Evolutionary conservation across 2,329 filamentous ascomycete species (phyloP), one percentile per base, ranked within the genome.

Genomic region (Penicillium fuscoglaucum): DNA sequence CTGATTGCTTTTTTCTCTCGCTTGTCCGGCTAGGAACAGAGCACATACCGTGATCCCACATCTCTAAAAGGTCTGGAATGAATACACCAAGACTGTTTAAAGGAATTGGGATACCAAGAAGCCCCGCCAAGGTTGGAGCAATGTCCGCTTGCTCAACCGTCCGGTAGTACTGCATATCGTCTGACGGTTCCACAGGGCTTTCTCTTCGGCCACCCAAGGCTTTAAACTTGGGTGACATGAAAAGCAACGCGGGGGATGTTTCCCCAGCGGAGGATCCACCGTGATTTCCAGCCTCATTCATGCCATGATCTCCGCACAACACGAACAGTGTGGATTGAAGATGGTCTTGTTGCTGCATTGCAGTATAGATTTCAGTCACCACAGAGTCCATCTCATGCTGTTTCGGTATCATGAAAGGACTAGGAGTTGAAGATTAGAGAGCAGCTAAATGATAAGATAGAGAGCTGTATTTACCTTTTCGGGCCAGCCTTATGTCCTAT

Each of bases 221-320:
- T 68, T 83, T 85, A 44, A 96, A 81, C 69, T 91, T 95, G 0
- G 93, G 92, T 2, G 92, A 95, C 63, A 96, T 85, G 73, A 99
- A 98, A 21, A 97, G 84, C 10, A 99, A 79, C 17, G 95, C 95
- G 0, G 95, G 89, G 0, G 93, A 97, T 1, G 95, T 98, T 78
- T 99, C 95, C 44, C 95, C 93, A 1, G 91, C 85, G 0, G 93
- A 93, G 10, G 93, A 97, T 40, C 93, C 95, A 31, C 95, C 95
- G 72, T 99, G 95, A 66, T 98, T 98, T 2, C 95, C 95, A 21
- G 91, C 95, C 67, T 98, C 93, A 67, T 98, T 99, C 95, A 99
- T 99, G n/a, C 95, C 95, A 72, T 99, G 95, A 68, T 99, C 96
- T 56, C 95, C 95, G 57, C 89, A 91, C 7, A 99, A 78, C 3